Conservation (phyloP, 2,329 filamentous ascomycete genomes). For the Clarireedia paspali region DNA sequence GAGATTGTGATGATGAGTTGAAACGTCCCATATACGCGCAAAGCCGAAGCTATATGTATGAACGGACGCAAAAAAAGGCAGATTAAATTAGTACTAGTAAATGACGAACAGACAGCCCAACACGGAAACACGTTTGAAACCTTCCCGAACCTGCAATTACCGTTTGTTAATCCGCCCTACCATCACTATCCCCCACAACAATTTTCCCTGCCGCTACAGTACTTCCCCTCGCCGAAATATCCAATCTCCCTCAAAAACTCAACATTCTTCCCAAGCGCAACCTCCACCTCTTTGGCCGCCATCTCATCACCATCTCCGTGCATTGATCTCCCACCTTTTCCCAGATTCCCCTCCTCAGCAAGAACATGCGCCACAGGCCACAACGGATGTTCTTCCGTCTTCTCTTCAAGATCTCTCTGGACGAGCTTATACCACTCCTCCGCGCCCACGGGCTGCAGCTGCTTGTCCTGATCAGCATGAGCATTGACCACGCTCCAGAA, state of each 20-base stretch:
- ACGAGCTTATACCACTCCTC: neutral
- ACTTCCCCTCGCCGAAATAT: neutral
- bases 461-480: neutral
- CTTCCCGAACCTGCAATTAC: neutral
- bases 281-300: neutral
- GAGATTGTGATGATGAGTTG: no score
- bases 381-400: neutral
- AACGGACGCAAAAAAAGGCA: no score
- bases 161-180: neutral
- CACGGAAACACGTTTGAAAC: neutral
- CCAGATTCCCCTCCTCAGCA: neutral
- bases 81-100: no score
- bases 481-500: slow-evolving; percentile 1
- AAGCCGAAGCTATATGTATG: no score
- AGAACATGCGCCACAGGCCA: slow-evolving; percentile 3
- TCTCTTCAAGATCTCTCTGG: neutral
- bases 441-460: neutral
- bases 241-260: slow-evolving; percentile 1
- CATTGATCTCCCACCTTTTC: neutral
- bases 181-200: neutral
- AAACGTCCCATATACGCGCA: no score
- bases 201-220: neutral
- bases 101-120: neutral
- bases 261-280: slow-evolving; percentile 1
- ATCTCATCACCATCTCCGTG: neutral